phyloP scores from a whole-genome alignment of 345 rosid genomes.

The Aquilaria sinensis region DNA sequence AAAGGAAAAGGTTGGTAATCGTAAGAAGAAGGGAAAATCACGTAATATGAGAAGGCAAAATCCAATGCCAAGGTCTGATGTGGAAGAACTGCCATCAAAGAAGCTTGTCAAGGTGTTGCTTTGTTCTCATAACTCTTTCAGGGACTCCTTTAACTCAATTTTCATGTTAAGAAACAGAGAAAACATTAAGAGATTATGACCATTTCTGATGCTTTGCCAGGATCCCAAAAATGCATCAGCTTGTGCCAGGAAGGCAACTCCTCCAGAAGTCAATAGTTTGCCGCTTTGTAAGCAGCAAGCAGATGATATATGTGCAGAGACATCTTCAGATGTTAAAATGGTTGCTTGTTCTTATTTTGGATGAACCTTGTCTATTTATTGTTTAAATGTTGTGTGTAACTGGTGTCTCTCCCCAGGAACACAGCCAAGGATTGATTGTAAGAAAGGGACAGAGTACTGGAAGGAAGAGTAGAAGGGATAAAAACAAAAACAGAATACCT shows the following conservation, averaged over 20 bases:
- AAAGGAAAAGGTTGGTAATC: slow-evolving; percentile 44
- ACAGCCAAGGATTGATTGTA: slow-evolving; percentile 36
- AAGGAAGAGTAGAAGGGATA: slow-evolving; percentile 62
- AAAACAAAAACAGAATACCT: slow-evolving; percentile 43
- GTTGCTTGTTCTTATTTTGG: slow-evolving; percentile 28
- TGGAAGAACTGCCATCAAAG: slow-evolving; percentile 19
- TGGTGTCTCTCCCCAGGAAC: slow-evolving; percentile 61
- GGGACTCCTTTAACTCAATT: slow-evolving; percentile 1
- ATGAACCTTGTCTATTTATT: slow-evolving; percentile 19
- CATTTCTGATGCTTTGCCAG: slow-evolving; percentile 25
- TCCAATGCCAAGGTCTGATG: slow-evolving; percentile 20
- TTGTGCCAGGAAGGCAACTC: slow-evolving; percentile 23
- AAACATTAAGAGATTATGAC: slow-evolving; percentile 6
- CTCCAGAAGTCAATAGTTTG: slow-evolving; percentile 28
- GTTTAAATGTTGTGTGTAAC: slow-evolving; percentile 31
- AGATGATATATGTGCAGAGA: slow-evolving; percentile 27
- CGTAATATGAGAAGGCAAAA: slow-evolving; percentile 38
- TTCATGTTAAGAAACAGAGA: not conserved
- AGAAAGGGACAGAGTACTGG: slow-evolving; percentile 42
- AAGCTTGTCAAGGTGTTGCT: slow-evolving; percentile 46
- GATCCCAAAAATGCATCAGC: slow-evolving; percentile 19
- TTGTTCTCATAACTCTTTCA: slow-evolving; percentile 10
- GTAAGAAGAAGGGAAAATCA: slow-evolving; percentile 55
- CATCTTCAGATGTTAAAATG: slow-evolving; percentile 29
- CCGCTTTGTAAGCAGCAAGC: slow-evolving; percentile 25